phyloP scores from a whole-genome alignment of 768 basidiomycete genomes.

The Kwoniella dejecticola region DNA sequence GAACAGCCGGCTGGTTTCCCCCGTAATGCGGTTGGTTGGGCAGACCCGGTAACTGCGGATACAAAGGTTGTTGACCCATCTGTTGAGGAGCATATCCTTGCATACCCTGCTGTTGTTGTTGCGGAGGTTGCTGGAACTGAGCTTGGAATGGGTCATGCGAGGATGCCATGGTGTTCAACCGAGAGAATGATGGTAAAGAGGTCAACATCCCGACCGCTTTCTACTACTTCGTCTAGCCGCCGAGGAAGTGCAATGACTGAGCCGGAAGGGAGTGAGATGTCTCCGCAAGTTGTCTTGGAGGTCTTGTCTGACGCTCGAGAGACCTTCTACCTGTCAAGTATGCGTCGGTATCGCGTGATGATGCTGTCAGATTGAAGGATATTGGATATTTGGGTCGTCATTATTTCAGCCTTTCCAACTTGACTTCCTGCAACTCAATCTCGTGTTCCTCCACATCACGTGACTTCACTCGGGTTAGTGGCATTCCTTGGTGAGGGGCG shows the following conservation, averaged over 20 bases:
- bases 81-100: conserved; percentile 3
- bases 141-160: conserved; percentile 5
- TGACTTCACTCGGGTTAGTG: too few species aligned
- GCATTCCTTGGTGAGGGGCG: too few species aligned
- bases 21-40: conserved; percentile 2
- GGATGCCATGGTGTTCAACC: conserved; percentile 14
- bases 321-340: too few species aligned
- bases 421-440: too few species aligned
- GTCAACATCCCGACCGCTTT: conserved; percentile 16
- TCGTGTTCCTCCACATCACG: too few species aligned
- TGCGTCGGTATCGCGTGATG: too few species aligned
- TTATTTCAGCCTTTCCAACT: too few species aligned
- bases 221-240: not conserved
- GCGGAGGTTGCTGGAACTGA: not conserved
- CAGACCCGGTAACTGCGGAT: conserved; percentile 14
- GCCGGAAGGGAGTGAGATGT: too few species aligned
- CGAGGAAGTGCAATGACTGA: not conserved
- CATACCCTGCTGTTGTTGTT: conserved; percentile 9
- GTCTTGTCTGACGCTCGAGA: too few species aligned
- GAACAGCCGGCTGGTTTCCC: not conserved
- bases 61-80: conserved; percentile 5
- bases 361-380: too few species aligned
- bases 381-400: too few species aligned
- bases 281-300: too few species aligned
- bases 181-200: conserved; percentile 24